A percentile compares a stretch with the other conserved stretches of the same genome.
Evolutionary conservation across 805 yeast species (phyloP).

Genomic region (Candida ipomoeae): DNA sequence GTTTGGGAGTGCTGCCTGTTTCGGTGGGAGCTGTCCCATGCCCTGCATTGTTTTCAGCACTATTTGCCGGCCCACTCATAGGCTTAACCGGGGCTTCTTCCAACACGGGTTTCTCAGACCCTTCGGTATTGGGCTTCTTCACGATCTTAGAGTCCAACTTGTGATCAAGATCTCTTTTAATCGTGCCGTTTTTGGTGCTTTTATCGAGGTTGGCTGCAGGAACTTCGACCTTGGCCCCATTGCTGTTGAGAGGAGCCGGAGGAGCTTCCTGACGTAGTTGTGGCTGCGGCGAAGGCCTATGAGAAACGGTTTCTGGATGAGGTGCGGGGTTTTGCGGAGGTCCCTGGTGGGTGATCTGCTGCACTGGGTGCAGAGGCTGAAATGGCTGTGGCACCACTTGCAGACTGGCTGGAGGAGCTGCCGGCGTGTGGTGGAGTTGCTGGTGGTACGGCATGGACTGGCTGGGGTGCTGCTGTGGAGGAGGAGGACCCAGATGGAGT

Average conservation of each 20-base stretch:
- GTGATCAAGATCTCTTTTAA: slow-evolving; percentile 39
- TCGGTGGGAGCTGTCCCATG: background rate
- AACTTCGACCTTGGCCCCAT: background rate
- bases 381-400: slow-evolving; percentile 11
- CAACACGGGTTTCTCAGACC: background rate
- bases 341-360: background rate
- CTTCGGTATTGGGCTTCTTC: slow-evolving; percentile 21
- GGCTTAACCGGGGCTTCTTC: background rate
- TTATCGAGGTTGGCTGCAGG: background rate
- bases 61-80: background rate
- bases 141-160: slow-evolving; percentile 28
- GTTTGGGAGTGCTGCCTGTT: slow-evolving; percentile 4
- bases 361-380: slow-evolving; percentile 4
- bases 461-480: slow-evolving; percentile 13
- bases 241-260: background rate
- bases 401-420: slow-evolving; percentile 14
- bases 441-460: slow-evolving; percentile 11
- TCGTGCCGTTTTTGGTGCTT: slow-evolving; percentile 12
- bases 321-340: slow-evolving; percentile 3
- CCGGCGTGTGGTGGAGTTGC: slow-evolving; percentile 10
- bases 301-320: slow-evolving; percentile 8
- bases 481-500: slow-evolving; percentile 13
- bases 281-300: slow-evolving; percentile 3
- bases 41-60: background rate
- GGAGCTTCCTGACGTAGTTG: slow-evolving; percentile 5